Percentiles rank a stretch among this genome's conserved stretches.
Evolutionary conservation across 73 alveolate genomes (phyloP).

Genomic region (Paramecium tetraurelia): DNA sequence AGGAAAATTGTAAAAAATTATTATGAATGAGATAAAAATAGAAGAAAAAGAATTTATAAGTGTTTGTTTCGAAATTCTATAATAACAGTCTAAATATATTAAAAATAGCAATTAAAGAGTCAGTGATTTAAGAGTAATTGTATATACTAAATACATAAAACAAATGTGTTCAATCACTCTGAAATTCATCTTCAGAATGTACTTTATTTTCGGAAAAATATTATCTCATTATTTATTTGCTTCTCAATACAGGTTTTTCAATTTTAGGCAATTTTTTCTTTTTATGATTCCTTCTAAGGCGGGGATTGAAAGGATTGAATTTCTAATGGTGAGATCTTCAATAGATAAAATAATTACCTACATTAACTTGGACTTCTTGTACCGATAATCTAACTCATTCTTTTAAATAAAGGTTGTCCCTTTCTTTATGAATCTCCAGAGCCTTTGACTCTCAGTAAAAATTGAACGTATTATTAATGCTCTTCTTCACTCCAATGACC

Average conservation of each 20-base stretch:
- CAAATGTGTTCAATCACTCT: not conserved
- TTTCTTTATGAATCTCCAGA: not conserved
- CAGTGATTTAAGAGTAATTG: not conserved
- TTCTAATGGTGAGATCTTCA: conserved; percentile 6
- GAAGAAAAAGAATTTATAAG: not conserved
- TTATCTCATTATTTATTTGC: not conserved
- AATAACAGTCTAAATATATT: not conserved
- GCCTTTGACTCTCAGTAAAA: not conserved
- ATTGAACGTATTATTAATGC: not conserved
- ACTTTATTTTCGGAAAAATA: not conserved
- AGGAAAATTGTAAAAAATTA: not conserved
- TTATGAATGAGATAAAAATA: not conserved
- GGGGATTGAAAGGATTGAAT: not conserved
- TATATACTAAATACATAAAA: not conserved
- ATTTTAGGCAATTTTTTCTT: not conserved
- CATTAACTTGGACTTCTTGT: not conserved
- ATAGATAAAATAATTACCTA: not conserved
- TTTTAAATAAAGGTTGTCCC: not conserved
- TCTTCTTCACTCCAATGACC: conserved; percentile 20
- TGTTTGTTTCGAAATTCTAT: not conserved
- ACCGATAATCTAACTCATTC: not conserved
- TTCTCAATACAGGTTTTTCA: not conserved
- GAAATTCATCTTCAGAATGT: not conserved
- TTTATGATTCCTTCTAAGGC: not conserved
- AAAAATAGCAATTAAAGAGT: not conserved